phyloP scores from a whole-genome alignment of 2,329 filamentous ascomycete genomes.

The Cladophialophora exuberans region DNA sequence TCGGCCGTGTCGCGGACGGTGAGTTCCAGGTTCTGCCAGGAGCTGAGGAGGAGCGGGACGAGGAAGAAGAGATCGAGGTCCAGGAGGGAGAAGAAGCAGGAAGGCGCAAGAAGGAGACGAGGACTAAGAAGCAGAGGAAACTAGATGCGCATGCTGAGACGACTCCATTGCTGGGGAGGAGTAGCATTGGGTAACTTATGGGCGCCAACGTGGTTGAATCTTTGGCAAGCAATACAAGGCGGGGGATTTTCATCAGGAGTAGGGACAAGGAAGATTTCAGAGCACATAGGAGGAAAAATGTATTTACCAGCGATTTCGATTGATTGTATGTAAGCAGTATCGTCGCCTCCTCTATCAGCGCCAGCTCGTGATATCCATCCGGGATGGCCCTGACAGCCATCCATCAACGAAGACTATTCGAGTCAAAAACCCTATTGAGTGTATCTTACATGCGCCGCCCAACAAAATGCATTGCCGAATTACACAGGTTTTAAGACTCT shows the following conservation, averaged over 20 bases:
- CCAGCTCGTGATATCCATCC: too few species aligned
- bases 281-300: not conserved
- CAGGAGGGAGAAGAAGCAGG: slow-evolving; percentile 9
- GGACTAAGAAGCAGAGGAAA: slow-evolving; percentile 11
- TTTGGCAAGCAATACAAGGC: too few species aligned
- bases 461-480: not conserved
- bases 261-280: not conserved
- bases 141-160: slow-evolving; percentile 16
- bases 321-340: not conserved
- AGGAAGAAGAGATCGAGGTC: slow-evolving; percentile 20
- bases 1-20: slow-evolving; percentile 56
- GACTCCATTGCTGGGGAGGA: slow-evolving; percentile 17
- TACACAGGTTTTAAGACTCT: too few species aligned
- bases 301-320: not conserved
- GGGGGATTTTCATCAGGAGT: not conserved
- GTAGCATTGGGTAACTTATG: not conserved
- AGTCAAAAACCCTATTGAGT: slow-evolving; percentile 1
- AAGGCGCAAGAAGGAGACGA: slow-evolving; percentile 1
- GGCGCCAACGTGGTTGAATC: too few species aligned
- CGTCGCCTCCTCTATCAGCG: too few species aligned
- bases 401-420: not conserved
- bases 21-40: slow-evolving; percentile 43
- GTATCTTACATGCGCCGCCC: not conserved
- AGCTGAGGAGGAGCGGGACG: slow-evolving; percentile 20
- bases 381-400: not conserved